These are phyloP conservation scores for Lithocarpus polystachyus DNA, from an alignment of 306 rosid genomes.

Conservation along the genomic window DNA sequence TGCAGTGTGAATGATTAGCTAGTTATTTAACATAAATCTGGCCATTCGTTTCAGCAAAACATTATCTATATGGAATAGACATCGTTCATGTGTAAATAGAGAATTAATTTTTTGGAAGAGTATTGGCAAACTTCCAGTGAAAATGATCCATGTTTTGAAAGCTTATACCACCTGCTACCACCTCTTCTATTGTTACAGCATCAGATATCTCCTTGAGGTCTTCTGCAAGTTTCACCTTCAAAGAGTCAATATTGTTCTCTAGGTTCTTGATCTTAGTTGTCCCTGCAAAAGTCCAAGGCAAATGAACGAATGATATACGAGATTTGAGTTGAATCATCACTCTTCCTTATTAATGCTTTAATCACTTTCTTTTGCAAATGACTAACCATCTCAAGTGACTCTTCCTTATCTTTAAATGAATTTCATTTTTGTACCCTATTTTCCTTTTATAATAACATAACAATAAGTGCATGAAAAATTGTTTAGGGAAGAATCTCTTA, in stretches of 20 bases:
- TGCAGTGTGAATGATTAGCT: background rate
- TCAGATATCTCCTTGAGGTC: slow-evolving; percentile 10
- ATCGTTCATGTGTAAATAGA: background rate
- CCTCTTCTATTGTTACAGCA: background rate
- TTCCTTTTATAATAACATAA: too few species aligned
- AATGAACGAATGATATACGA: background rate
- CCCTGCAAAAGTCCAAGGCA: background rate
- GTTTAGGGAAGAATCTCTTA: too few species aligned
- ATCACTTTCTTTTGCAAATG: background rate
- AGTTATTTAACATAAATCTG: background rate
- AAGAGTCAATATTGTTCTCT: slow-evolving; percentile 6
- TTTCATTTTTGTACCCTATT: too few species aligned
- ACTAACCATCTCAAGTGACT: too few species aligned
- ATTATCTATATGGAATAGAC: background rate
- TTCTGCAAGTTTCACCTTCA: slow-evolving; percentile 8
- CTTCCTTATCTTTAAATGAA: too few species aligned
- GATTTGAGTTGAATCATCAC: background rate
- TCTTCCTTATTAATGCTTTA: too few species aligned
- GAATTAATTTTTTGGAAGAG: slow-evolving; percentile 8
- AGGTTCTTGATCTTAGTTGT: slow-evolving; percentile 16
- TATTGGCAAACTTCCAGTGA: slow-evolving; percentile 21
- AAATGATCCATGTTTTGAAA: background rate
- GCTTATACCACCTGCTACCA: slow-evolving; percentile 2
- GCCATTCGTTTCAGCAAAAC: background rate
- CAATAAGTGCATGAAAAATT: too few species aligned